Conservation (phyloP, 1,284 basidiomycete genomes). For the Inonotus hispidus region DNA sequence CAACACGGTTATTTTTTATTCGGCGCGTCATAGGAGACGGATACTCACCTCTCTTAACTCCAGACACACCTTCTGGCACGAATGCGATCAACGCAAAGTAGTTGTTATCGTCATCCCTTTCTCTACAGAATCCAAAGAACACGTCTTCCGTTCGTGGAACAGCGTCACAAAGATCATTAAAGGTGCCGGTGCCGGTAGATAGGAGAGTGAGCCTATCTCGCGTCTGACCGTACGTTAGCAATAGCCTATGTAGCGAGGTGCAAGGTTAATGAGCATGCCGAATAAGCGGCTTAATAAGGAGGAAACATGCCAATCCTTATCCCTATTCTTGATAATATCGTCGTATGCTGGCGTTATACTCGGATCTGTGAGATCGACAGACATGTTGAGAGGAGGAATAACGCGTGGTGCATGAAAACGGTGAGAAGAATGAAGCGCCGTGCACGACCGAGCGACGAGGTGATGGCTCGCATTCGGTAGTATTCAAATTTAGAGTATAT, state of each 20-base stretch:
- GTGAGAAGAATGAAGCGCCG: background rate
- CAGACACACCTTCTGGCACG: constrained; percentile 22
- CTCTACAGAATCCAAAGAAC: constrained; percentile 22
- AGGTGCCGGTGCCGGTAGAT: constrained; percentile 19
- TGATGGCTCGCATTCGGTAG: background rate
- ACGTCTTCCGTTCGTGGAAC: constrained; percentile 19
- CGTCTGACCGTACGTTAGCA: constrained; percentile 19
- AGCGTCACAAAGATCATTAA: constrained; percentile 18
- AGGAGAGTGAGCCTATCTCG: constrained; percentile 20
- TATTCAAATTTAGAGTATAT: background rate
- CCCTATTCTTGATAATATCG: constrained; percentile 16
- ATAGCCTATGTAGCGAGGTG: constrained; percentile 14
- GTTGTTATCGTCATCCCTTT: constrained; percentile 18
- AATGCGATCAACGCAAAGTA: constrained; percentile 20
- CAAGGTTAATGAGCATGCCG: background rate
- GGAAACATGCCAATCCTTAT: constrained; percentile 17
- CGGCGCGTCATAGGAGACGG: background rate
- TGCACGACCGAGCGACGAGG: background rate
- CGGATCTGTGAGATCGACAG: constrained; percentile 20
- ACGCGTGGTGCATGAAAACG: background rate
- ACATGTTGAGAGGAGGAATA: constrained; percentile 8
- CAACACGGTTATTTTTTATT: background rate
- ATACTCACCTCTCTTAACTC: constrained; percentile 22
- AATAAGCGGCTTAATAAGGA: background rate
- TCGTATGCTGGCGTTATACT: constrained; percentile 19